Percentiles rank a stretch among this genome's conserved stretches.
Conservation (phyloP, 371 early-diverging fungal genomes). For the Conidiobolus incongruus region DNA sequence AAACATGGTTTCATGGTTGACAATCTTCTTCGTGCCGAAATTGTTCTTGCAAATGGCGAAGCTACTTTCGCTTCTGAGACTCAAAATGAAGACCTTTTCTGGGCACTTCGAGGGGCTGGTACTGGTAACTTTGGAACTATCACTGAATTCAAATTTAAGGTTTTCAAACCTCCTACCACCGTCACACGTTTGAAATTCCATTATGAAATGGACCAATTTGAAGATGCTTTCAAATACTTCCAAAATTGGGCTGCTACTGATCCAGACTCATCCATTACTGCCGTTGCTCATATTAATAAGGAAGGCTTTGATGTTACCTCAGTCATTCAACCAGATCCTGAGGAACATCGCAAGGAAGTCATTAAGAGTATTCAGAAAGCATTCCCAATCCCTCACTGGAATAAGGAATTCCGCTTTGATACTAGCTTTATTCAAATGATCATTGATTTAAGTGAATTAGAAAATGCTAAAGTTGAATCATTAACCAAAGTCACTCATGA, state of each 20-base stretch:
- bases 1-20: constrained; percentile 18
- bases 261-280: background rate
- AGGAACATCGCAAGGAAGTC: too few relatives aligned
- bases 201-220: background rate
- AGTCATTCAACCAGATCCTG: background rate
- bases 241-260: background rate
- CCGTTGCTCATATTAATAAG: background rate
- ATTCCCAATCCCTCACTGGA: background rate
- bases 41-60: constrained; percentile 21
- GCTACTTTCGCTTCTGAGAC: constrained; percentile 14
- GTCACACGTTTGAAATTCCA: constrained; percentile 1
- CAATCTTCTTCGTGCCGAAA: constrained; percentile 16
- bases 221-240: background rate
- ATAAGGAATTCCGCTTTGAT: background rate
- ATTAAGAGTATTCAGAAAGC: background rate
- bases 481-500: background rate
- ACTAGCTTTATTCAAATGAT: background rate
- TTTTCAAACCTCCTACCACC: constrained; percentile 9
- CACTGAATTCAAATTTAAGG: constrained; percentile 12
- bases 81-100: constrained; percentile 23
- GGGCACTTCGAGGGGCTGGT: constrained; percentile 34
- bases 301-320: background rate
- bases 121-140: constrained; percentile 27
- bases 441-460: background rate
- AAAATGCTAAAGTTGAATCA: background rate